Evolutionary conservation across 352 stramenopile genomes (phyloP).

Genomic region (Pythium vanterpoolii): DNA sequence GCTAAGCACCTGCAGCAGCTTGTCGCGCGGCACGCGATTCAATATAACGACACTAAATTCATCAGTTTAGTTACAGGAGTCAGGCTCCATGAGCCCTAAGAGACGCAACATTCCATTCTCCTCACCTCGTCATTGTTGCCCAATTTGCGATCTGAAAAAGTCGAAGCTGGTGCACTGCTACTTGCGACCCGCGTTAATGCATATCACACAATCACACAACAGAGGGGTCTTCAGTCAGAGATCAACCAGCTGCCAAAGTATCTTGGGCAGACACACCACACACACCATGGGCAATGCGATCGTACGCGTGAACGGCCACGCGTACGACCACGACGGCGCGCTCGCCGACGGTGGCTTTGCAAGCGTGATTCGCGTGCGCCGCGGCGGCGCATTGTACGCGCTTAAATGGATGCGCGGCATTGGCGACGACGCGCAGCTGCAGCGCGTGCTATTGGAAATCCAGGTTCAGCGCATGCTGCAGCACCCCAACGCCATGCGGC

Average conservation of each 20-base stretch:
- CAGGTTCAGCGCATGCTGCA: constrained; percentile 56
- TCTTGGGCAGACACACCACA: constrained; percentile 7
- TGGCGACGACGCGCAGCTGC: constrained; percentile 49
- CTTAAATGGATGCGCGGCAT: constrained; percentile 67
- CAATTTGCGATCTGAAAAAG: background rate
- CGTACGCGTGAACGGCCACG: constrained; percentile 52
- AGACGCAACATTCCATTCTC: background rate
- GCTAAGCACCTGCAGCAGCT: constrained; percentile 44
- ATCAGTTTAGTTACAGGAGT: background rate
- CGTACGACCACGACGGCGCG: constrained; percentile 46
- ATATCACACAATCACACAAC: background rate
- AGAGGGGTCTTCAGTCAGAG: background rate
- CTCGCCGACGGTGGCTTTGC: constrained; percentile 75
- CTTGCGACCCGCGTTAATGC: background rate
- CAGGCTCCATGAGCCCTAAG: background rate
- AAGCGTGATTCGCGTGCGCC: constrained; percentile 53
- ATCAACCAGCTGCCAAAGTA: background rate
- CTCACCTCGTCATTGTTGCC: background rate
- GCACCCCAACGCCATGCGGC: constrained; percentile 47
- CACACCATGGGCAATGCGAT: constrained; percentile 56
- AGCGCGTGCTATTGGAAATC: constrained; percentile 67
- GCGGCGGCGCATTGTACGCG: constrained; percentile 34
- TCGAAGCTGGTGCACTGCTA: background rate
- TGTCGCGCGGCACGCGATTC: constrained; percentile 46
- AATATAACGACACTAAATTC: constrained; percentile 18